Percentiles rank a stretch among this genome's conserved stretches.
Conservation (phyloP, 495 filamentous ascomycete species). For the Aspergillus coremiiformis region DNA sequence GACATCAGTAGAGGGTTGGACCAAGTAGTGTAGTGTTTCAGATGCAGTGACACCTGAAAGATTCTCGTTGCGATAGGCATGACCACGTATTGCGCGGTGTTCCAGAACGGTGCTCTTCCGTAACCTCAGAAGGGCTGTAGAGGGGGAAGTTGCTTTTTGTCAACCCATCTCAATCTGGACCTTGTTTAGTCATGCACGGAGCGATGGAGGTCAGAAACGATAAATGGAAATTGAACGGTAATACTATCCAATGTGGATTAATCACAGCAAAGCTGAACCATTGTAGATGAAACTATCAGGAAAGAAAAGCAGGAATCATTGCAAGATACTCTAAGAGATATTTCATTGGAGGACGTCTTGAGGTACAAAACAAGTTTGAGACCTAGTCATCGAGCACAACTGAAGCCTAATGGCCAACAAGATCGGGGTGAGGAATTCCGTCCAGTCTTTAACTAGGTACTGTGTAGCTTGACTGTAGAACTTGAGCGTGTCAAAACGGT, state of each 20-base stretch:
- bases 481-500: not conserved
- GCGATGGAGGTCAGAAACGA: not conserved
- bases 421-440: not conserved
- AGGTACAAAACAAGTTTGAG: not conserved
- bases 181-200: not conserved
- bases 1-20: not conserved
- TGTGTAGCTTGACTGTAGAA: not conserved
- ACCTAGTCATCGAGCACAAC: not conserved
- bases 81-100: not conserved
- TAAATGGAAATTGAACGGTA: not conserved
- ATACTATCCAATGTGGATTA: not conserved
- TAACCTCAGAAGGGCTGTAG: not conserved
- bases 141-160: not conserved
- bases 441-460: not conserved
- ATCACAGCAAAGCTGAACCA: not conserved
- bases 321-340: not conserved
- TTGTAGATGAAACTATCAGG: not conserved
- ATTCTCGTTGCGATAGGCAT: not conserved
- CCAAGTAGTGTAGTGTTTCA: not conserved
- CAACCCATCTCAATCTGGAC: not conserved
- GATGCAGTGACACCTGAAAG: not conserved
- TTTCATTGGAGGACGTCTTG: not conserved
- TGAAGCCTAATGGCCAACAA: not conserved
- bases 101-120: not conserved
- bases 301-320: not conserved